Percentiles rank a stretch among this genome's conserved stretches.
Conservation (phyloP, 495 filamentous ascomycete genomes). For the Oidiodendron maius region DNA sequence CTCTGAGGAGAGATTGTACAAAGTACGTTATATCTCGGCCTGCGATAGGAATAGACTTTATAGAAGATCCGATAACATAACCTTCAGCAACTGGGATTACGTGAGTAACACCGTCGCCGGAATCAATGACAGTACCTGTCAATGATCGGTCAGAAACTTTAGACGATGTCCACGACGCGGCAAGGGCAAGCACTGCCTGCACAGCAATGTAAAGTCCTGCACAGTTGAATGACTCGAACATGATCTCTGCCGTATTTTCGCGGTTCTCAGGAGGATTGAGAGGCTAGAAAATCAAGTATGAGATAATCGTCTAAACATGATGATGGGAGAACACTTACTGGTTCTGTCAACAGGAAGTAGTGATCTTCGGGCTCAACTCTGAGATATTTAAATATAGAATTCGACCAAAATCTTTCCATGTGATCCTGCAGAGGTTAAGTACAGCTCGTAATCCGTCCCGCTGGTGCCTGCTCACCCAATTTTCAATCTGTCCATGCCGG, state of each 20-base stretch:
- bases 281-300: slow-evolving; percentile 48
- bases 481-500: slow-evolving; percentile 94
- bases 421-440: slow-evolving; percentile 58
- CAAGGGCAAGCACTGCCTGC: slow-evolving; percentile 92
- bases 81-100: slow-evolving; percentile 98
- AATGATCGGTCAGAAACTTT: slow-evolving; percentile 97
- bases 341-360: slow-evolving; percentile 95
- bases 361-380: slow-evolving; percentile 98
- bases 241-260: slow-evolving; percentile 98
- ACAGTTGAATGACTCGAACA: slow-evolving; percentile 99
- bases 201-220: slow-evolving; percentile 98
- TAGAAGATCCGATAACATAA: slow-evolving; percentile 97
- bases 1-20: slow-evolving; percentile 89
- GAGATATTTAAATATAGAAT: slow-evolving; percentile 99
- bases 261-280: slow-evolving; percentile 97
- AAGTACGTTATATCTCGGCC: slow-evolving; percentile 98
- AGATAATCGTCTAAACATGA: slow-evolving; percentile 3
- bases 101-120: slow-evolving; percentile 95
- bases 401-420: slow-evolving; percentile 99
- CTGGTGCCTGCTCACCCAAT: slow-evolving; percentile 60
- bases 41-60: slow-evolving; percentile 97
- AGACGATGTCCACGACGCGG: slow-evolving; percentile 95
- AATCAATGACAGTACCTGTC: slow-evolving; percentile 96
- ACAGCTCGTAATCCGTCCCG: background rate
- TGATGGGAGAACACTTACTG: slow-evolving; percentile 49